Evolutionary conservation across 2,329 filamentous ascomycete genomes (phyloP).

Genomic region (Penicillium carneum): DNA sequence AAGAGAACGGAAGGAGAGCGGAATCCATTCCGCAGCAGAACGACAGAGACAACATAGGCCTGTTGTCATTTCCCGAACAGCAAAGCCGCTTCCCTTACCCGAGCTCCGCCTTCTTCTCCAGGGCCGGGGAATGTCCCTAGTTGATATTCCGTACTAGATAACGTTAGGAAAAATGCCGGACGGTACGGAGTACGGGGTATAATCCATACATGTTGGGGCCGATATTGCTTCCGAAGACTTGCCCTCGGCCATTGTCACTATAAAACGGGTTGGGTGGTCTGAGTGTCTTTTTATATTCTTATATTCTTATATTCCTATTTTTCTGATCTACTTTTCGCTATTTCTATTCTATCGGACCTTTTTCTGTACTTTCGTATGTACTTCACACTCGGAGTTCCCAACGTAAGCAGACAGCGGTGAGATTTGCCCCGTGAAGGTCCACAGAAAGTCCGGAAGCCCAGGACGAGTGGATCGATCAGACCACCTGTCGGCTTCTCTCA

Average conservation of each 20-base stretch:
- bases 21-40: not conserved
- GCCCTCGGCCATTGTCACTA: slow-evolving; percentile 15
- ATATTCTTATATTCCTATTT: not conserved
- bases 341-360: not conserved
- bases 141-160: not conserved
- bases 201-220: not conserved
- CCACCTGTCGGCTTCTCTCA: slow-evolving; percentile 18
- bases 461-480: slow-evolving; percentile 20
- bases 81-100: slow-evolving; percentile 14
- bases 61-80: slow-evolving; percentile 9
- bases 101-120: slow-evolving; percentile 14
- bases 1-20: not conserved
- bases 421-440: slow-evolving; percentile 13
- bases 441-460: slow-evolving; percentile 6
- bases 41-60: not conserved
- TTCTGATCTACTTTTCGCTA: not conserved
- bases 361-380: not conserved
- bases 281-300: not conserved
- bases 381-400: not conserved
- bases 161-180: not conserved
- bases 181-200: no score
- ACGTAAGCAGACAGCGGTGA: slow-evolving; percentile 16
- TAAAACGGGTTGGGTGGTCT: not conserved
- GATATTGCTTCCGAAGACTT: slow-evolving; percentile 3
- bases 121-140: not conserved